A percentile compares a stretch with the other conserved stretches of the same genome.
These are phyloP conservation scores for Paraconiothyrium sp. DNA, from an alignment of 2,329 filamentous ascomycete species.

Conservation along the genomic window DNA sequence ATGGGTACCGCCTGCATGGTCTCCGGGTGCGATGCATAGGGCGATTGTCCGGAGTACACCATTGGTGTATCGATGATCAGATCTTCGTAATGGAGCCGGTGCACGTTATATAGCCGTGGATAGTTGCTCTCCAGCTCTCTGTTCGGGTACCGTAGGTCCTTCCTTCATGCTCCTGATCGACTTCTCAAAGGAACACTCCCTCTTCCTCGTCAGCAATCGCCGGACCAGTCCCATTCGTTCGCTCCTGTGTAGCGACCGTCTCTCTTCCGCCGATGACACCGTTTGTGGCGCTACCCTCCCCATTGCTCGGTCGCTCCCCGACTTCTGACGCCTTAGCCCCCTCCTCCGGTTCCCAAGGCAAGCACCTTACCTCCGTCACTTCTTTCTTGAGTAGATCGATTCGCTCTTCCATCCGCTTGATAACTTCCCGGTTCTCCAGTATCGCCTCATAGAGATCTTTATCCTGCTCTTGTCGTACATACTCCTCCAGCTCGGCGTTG, in stretches of 20 bases:
- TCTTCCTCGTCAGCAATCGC: conserved; percentile 10
- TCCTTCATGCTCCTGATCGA: neutral
- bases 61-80: neutral
- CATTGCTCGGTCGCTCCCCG: conserved; percentile 15
- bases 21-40: neutral
- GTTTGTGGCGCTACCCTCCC: conserved; percentile 12
- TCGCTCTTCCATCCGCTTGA: conserved; percentile 73
- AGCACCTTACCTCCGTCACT: conserved; percentile 67
- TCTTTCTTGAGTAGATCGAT: conserved; percentile 71
- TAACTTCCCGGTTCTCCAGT: conserved; percentile 74
- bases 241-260: conserved; percentile 3
- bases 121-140: neutral
- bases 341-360: conserved; percentile 58
- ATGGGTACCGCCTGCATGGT: neutral
- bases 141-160: neutral
- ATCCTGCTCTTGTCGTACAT: conserved; percentile 63
- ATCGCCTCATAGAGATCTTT: conserved; percentile 79
- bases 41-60: neutral
- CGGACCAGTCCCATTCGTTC: neutral
- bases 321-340: conserved; percentile 24
- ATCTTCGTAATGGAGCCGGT: neutral
- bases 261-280: conserved; percentile 10
- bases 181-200: conserved; percentile 21
- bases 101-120: neutral
- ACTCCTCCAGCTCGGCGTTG: conserved; percentile 77